Base-by-base conservation (phyloP, 116 monocot genomes). In the Trichopus zeylanicus region DNA sequence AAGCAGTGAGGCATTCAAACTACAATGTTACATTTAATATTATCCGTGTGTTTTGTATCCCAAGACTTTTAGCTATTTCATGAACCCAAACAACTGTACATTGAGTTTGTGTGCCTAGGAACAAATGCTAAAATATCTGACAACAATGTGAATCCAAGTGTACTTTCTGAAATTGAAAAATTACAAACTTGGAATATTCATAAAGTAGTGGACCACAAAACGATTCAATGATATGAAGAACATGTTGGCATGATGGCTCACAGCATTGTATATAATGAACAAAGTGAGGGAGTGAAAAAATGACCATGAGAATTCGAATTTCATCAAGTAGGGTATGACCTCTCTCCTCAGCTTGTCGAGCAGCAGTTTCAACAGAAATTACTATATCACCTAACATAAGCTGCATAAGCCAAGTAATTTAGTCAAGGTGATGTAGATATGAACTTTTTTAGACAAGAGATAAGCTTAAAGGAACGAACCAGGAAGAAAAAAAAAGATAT, bases 341-440 rank as follows among this genome's bases (percentile, higher is more conserved):
- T 66, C 75, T 84, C 75, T 87, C 98, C 62, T 73, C 75, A 19
- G 91, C 98, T 80, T 98, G 84, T 70, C 84, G 84, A 65, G 80
- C 79, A 70, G 98, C 98, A 53, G 98, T 85, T 72, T 98, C 98
- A 51, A 88, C 85, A 55, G 98, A 98, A 62, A 98, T 98, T 23
- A 85, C 88, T 64, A 98, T 67, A 56, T 98, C 88, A 39, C 98
- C 98, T 29, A 98, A 57, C 66, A 85, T 70, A 56, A 91, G 65
- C 98, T 98, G 79, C 58, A 51, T 54, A 47, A 39, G 30, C 16
- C 7, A 69, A 65, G 29, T 10, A 49, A 71, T 7, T 31, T 63
- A n/a, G 56, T 52, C 21, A 64, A 76, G n/a, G 58, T 20, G n/a
- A n/a, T n/a, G n/a, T n/a, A n/a, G n/a, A n/a, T n/a, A n/a, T n/a